These are phyloP conservation scores for Phyllosticta ampelicida DNA, from an alignment of 2,329 filamentous ascomycete genomes.

Conservation along the genomic window DNA sequence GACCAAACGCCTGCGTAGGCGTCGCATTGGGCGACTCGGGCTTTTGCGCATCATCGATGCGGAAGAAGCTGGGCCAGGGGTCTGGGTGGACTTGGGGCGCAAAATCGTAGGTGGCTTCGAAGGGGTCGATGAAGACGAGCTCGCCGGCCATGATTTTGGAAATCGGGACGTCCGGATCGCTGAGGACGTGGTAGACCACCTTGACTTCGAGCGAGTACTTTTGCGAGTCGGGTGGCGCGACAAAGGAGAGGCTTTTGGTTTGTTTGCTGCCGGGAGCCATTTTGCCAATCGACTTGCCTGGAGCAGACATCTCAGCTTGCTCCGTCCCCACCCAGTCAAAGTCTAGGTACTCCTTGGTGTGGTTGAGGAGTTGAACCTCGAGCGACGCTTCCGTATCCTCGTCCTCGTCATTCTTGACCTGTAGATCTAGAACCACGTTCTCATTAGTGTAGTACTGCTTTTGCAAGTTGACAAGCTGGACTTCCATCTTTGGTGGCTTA, in stretches of 20 bases:
- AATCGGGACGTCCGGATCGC: constrained; percentile 71
- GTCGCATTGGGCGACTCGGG: constrained; percentile 24
- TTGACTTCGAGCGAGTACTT: constrained; percentile 61
- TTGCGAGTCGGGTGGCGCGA: constrained; percentile 34
- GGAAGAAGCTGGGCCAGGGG: constrained; percentile 82
- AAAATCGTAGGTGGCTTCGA: constrained; percentile 86
- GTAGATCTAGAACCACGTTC: constrained; percentile 54
- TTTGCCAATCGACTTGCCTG: constrained; percentile 27
- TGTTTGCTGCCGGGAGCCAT: constrained; percentile 22
- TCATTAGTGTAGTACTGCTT: constrained; percentile 83
- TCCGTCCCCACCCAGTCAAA: constrained; percentile 37
- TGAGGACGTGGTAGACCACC: constrained; percentile 65
- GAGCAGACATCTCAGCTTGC: constrained; percentile 17
- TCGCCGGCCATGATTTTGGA: constrained; percentile 60
- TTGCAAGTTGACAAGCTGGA: constrained; percentile 51
- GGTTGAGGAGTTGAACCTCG: constrained; percentile 56
- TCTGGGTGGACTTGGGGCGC: constrained; percentile 65
- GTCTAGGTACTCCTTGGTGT: constrained; percentile 34
- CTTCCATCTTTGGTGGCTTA: constrained; percentile 82
- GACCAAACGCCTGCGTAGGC: constrained; percentile 39
- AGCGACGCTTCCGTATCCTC: constrained; percentile 63
- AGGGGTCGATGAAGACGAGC: constrained; percentile 67
- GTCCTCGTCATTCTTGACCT: constrained; percentile 73
- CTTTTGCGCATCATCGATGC: constrained; percentile 37
- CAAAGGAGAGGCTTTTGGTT: constrained; percentile 28